Base-by-base conservation (phyloP, 345 rosid species). In the Microcos paniculata region DNA sequence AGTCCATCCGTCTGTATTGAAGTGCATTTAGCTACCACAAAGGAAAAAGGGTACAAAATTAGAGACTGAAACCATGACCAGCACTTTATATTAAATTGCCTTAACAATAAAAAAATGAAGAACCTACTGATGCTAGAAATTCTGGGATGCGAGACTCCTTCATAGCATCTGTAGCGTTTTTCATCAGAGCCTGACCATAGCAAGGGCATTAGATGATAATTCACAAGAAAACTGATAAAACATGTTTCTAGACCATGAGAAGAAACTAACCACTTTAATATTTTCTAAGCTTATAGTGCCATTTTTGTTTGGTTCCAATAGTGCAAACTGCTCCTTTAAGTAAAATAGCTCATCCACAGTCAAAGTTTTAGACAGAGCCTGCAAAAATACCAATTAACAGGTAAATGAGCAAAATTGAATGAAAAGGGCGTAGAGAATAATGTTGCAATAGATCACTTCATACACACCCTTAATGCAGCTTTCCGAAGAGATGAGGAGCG, bases 351-450 rank as follows among this genome's bases (percentile, higher is more conserved):
- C 94, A 78, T 96, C 94, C 35, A 74, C 89, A 2, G 94, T 87
- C 85, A 96, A 85, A 48, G 98, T 96, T 83, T 93, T 91, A 13
- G 97, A 90, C 63, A 96, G 79, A 24, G 98, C 97, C 99, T 96
- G 92, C 78, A 81, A 76, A 57, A 80, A 68, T 43, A 35, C 28
- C 71, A 74, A 49, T 16, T 6, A 43, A 35, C 51, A 46, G 28
- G 59, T n/a, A 66, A 46, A 45, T 67, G 26, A 67, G 21, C 48
- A 42, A 59, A 59, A 28, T 30, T n/a, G 48, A 49, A 24, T 0
- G 13, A 15, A 24, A 21, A 6, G 1, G 33, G 38, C 24, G 71
- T 33, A 53, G 18, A 57, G 42, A 71, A 62, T 9, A 59, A 68
- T 51, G 21, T 24, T 19, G 59, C 57, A 26, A 71, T 58, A 31